Evolutionary conservation across 345 rosid genomes (phyloP), one percentile per base, ranked within the genome.

Genomic region (Lepidium africanum): DNA sequence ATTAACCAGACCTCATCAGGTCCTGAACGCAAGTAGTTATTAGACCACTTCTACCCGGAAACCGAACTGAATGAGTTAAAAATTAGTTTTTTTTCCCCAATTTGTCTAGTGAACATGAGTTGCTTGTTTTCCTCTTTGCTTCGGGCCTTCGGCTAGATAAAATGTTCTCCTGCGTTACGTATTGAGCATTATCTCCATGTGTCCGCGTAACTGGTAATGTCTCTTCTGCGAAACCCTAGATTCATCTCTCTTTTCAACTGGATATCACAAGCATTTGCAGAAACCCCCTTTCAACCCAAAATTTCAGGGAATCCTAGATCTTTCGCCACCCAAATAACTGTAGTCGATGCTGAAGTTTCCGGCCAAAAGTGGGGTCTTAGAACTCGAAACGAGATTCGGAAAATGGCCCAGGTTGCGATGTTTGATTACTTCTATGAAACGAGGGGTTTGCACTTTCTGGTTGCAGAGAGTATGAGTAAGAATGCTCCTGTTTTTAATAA

Each of bases 391-490:
- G 52, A 25, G 73, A 70, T 59, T 35, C 75, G 74, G 33, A 69
- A 27, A 39, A 25, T 71, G 53, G 91, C 86, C 9, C 83, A 85
- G 73, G 82, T 78, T 61, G 96, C 88, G 6, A 70, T 91, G 48
- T 55, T 80, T 23, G 92, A 91, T 46, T 91, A 86, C 72, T 72
- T 91, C 58, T 84, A 86, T 66, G 57, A 46, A 30, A 91, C 86
- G 40, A 82, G 96, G 57, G 79, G 74, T 76, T 69, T 91, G 19
- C 83, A 62, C 48, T 91, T 75, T 55, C 23, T 47, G 15, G 86
- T 81, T 68, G 91, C 92, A 0, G 91, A 91, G 78, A 68, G 71
- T 50, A 79, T 85, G 77, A 85, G 96, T 76, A 75, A 67, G 75
- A 85, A 85, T 56, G 78, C 92, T 5, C 91, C 91, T 17, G 13